Evolutionary conservation across 139 green algal genomes (phyloP), one percentile per base, ranked within the genome.

Genomic region (Haematococcus sp.): DNA sequence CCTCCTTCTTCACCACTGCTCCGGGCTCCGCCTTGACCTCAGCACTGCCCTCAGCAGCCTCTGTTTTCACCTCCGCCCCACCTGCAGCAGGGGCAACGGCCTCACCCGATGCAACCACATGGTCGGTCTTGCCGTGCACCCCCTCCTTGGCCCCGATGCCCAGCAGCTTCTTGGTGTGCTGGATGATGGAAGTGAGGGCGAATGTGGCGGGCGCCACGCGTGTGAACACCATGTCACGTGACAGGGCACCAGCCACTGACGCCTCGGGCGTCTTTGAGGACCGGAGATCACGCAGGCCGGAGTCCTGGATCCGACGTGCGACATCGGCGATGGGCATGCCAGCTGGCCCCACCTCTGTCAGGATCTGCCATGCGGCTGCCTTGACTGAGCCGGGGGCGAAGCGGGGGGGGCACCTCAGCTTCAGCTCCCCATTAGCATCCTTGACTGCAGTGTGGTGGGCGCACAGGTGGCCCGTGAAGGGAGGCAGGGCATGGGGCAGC

Each of bases 331-430:
- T 76, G 7, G 58, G 27, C 75, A 97, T 63, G 11, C 93, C 93
- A 34, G 88, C 82, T 1, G 88, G 80, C 0, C 89, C 93, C 7
- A 72, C 79, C 46, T 90, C 86, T 16, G 86, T 69, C 71, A 97
- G 84, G 67, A 96, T 88, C 78, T 90, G 77, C 91, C 92, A 98
- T 13, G 89, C 88, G 1, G 92, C 93, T 11, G 84, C 91, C 85
- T 97, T 98, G 32, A 95, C 86, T 1, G 89, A 92, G 46, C 88
- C 89, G 0, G 71, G 54, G 2, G 60, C 74, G 30, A 93, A 88
- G 54, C 90, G 84, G 2, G 76, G 46, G 3, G 93, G 93, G 74
- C 93, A 79, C 28, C 79, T 71, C 69, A 97, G 84, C 73, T 86
- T 87, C 9, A 94, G 65, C 9, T 35, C 65, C 4, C 82, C 85